These are phyloP conservation scores for Xylaria sp. DNA, from an alignment of 2,329 filamentous ascomycete species.

Conservation along the genomic window DNA sequence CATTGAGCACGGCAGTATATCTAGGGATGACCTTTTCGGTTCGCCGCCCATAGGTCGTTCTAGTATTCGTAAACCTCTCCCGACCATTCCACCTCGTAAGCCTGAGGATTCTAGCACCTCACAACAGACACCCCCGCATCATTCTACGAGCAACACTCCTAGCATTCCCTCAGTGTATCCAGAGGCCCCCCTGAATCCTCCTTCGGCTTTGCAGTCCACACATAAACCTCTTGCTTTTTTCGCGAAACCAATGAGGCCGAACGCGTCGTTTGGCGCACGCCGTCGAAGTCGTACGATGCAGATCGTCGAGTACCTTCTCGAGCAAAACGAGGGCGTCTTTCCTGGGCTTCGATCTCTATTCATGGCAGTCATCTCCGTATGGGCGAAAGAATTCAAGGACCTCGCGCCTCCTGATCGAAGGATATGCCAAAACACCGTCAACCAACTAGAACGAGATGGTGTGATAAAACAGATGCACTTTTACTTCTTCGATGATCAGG, in stretches of 20 bases:
- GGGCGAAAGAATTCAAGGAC: constrained; percentile 55
- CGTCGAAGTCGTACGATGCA: constrained; percentile 52
- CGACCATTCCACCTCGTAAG: constrained; percentile 19
- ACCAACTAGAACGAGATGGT: constrained; percentile 46
- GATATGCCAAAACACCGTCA: constrained; percentile 44
- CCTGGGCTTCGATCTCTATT: constrained; percentile 63
- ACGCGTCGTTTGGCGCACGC: constrained; percentile 48
- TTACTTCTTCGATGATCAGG: constrained; percentile 44
- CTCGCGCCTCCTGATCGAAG: constrained; percentile 54
- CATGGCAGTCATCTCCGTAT: constrained; percentile 59
- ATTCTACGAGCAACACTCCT: background rate
- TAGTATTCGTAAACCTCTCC: constrained; percentile 34
- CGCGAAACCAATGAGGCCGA: constrained; percentile 43
- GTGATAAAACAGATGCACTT: constrained; percentile 45
- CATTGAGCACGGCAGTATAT: background rate
- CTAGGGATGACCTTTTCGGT: background rate
- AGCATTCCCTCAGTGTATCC: background rate
- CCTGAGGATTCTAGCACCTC: background rate
- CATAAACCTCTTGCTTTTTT: constrained; percentile 38
- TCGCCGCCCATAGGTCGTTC: constrained; percentile 11
- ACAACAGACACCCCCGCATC: background rate
- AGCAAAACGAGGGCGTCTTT: constrained; percentile 59
- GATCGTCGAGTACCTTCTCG: constrained; percentile 57
- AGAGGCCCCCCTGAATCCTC: background rate
- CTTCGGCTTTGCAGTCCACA: constrained; percentile 12